Evolutionary conservation across 306 rosid species (phyloP).

Genomic region (Casuarina glauca): DNA sequence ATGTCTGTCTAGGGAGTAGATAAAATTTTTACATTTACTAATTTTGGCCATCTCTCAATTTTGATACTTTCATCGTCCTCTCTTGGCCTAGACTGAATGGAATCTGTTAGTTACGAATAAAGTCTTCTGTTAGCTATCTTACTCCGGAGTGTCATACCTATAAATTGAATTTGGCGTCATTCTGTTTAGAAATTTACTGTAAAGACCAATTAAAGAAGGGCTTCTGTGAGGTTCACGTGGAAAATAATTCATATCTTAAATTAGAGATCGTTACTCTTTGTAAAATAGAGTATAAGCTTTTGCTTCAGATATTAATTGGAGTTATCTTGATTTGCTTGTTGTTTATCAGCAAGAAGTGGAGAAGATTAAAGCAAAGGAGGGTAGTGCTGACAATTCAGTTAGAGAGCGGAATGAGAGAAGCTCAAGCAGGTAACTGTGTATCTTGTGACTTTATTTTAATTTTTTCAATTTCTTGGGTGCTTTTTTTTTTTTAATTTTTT

Average conservation of each 20-base stretch:
- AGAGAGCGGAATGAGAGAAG: slow-evolving; percentile 44
- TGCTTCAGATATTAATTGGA: slow-evolving; percentile 25
- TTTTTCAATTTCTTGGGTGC: not conserved
- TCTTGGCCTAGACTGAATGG: not conserved
- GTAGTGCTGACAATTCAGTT: slow-evolving; percentile 33
- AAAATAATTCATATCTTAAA: not conserved
- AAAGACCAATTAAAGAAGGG: not conserved
- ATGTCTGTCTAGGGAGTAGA: not conserved
- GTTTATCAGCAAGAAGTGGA: slow-evolving; percentile 69
- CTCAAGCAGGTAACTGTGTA: slow-evolving; percentile 54
- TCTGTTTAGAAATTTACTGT: not conserved
- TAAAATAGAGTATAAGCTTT: slow-evolving; percentile 3
- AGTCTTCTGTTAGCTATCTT: not conserved
- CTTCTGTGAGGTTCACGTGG: not conserved
- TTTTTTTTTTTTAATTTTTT: not conserved
- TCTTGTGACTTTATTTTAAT: slow-evolving; percentile 7
- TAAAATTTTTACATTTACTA: not conserved
- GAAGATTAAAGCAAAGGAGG: slow-evolving; percentile 46
- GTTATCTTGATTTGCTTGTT: not conserved
- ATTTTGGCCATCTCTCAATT: not conserved
- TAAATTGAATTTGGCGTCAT: not conserved
- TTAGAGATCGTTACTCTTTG: not conserved
- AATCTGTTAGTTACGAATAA: not conserved
- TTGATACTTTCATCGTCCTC: not conserved
- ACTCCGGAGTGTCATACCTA: not conserved